phyloP scores from a whole-genome alignment of 2,329 filamentous ascomycete genomes.

The Akanthomyces uredinophilus region DNA sequence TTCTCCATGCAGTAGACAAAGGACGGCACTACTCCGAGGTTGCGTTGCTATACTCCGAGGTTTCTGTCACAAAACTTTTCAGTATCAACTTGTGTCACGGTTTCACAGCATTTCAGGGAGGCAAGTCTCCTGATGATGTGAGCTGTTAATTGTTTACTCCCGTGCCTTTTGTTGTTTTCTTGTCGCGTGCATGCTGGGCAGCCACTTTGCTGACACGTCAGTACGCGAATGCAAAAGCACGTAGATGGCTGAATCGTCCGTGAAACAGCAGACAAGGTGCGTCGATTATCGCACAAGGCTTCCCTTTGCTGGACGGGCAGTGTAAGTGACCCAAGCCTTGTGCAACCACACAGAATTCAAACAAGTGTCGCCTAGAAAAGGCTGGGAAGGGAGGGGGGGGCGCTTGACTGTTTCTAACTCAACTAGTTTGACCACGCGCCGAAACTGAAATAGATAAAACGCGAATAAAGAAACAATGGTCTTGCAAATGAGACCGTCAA shows the following conservation, averaged over 20 bases:
- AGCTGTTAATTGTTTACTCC: background rate
- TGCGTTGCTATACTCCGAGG: too few relatives aligned
- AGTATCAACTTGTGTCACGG: background rate
- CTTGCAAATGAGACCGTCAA: background rate
- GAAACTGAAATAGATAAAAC: background rate
- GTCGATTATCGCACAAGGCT: background rate
- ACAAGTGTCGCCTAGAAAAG: background rate
- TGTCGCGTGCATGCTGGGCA: background rate
- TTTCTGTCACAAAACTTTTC: background rate
- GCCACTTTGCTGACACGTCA: constrained; percentile 8
- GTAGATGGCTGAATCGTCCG: constrained; percentile 8
- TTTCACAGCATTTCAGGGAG: background rate
- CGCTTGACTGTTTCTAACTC: background rate
- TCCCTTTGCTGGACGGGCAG: too few relatives aligned
- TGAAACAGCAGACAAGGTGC: background rate
- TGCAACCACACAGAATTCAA: background rate
- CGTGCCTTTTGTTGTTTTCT: background rate
- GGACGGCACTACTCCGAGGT: too few relatives aligned
- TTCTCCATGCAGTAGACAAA: too few relatives aligned
- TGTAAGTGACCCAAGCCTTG: background rate
- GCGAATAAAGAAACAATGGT: background rate
- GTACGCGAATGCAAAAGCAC: background rate
- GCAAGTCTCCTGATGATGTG: background rate
- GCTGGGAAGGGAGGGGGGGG: too few relatives aligned
- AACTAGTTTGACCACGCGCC: background rate